Percentiles rank a stretch among this genome's conserved stretches.
Conservation (phyloP, 2,329 filamentous ascomycete genomes). For the Paracamarosporium sp. region DNA sequence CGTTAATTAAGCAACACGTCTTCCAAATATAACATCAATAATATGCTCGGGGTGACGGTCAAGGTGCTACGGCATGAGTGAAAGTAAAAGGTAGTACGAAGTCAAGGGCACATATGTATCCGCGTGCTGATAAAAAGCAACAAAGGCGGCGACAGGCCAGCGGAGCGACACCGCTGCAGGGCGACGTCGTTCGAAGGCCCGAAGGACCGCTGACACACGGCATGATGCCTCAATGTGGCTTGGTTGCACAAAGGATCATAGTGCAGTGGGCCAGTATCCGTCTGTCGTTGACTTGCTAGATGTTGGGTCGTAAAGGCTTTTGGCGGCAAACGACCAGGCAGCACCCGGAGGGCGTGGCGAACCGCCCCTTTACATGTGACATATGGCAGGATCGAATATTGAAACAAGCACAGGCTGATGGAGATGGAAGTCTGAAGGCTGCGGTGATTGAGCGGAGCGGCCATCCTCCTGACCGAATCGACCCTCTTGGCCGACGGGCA, state of each 20-base stretch:
- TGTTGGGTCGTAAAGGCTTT: slow-evolving; percentile 24
- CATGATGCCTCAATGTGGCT: slow-evolving; percentile 34
- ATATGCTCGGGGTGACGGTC: slow-evolving; percentile 35
- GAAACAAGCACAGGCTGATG: slow-evolving; percentile 15
- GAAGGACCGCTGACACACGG: slow-evolving; percentile 33
- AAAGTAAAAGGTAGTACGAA: slow-evolving; percentile 36
- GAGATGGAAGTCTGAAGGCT: slow-evolving; percentile 19
- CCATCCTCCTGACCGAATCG: slow-evolving; percentile 32
- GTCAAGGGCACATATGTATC: slow-evolving; percentile 31
- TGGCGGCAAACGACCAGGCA: slow-evolving; percentile 15
- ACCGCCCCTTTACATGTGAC: slow-evolving; percentile 22
- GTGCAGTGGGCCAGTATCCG: slow-evolving; percentile 25
- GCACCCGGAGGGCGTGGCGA: slow-evolving; percentile 13
- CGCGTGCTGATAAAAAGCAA: slow-evolving; percentile 31
- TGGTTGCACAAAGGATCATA: slow-evolving; percentile 33
- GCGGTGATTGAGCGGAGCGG: slow-evolving; percentile 21
- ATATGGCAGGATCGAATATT: slow-evolving; percentile 14
- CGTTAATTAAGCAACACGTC: slow-evolving; percentile 27
- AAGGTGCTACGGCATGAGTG: slow-evolving; percentile 39
- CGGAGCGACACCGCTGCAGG: slow-evolving; percentile 27
- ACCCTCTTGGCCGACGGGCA: slow-evolving; percentile 31
- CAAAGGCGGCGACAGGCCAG: slow-evolving; percentile 20
- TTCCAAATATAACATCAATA: slow-evolving; percentile 38
- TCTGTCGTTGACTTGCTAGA: slow-evolving; percentile 18
- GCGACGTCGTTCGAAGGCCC: slow-evolving; percentile 22